Conservation (phyloP, 768 basidiomycete species). For the Pholiota molesta region DNA sequence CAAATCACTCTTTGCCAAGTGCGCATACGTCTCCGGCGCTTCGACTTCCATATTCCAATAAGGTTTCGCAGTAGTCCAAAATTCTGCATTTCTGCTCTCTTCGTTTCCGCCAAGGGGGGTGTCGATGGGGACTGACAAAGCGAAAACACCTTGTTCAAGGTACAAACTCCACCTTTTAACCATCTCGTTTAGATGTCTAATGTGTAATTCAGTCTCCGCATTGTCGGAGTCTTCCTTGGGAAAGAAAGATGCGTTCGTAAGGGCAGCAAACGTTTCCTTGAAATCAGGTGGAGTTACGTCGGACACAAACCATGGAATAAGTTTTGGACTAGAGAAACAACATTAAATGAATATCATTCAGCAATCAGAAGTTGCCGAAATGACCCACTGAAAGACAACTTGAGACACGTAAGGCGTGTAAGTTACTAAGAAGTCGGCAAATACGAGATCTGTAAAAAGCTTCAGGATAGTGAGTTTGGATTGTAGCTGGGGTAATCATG, state of each 20-base stretch:
- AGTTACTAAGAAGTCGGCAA: slow-evolving; percentile 92
- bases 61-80: slow-evolving; percentile 78
- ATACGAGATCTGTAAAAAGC: slow-evolving; percentile 92
- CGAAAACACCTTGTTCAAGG: slow-evolving; percentile 70
- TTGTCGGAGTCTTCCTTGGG: slow-evolving; percentile 29
- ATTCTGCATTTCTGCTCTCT: slow-evolving; percentile 39
- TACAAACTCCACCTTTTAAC: slow-evolving; percentile 74
- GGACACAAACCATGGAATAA: slow-evolving; percentile 97
- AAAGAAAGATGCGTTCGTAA: slow-evolving; percentile 72
- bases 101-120: slow-evolving; percentile 51
- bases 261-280: slow-evolving; percentile 50
- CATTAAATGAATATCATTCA: slow-evolving; percentile 3
- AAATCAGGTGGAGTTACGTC: slow-evolving; percentile 93
- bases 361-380: not conserved
- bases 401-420: slow-evolving; percentile 81
- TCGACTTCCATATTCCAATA: slow-evolving; percentile 73
- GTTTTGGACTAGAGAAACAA: slow-evolving; percentile 68
- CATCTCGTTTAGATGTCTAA: slow-evolving; percentile 56
- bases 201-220: slow-evolving; percentile 2
- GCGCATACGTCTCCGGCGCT: slow-evolving; percentile 52
- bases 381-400: slow-evolving; percentile 87
- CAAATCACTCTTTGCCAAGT: slow-evolving; percentile 58
- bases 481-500: not conserved
- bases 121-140: slow-evolving; percentile 66
- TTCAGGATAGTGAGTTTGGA: slow-evolving; percentile 29